Conservation (phyloP, 768 basidiomycete genomes). For the Thelephora aurantiotincta region DNA sequence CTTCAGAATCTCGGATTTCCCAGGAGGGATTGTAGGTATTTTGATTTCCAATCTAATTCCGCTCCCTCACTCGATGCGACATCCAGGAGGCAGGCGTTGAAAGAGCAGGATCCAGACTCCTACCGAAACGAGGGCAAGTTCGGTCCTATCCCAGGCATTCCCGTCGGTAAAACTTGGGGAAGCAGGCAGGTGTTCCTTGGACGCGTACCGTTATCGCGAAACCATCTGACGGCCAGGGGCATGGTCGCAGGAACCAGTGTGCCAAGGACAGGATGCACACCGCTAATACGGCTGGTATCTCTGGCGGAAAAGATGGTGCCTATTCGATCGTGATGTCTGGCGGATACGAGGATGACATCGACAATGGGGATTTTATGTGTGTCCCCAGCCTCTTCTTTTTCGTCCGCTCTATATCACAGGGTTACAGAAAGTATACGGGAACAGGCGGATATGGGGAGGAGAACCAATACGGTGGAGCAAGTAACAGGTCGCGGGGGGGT, state of each 20-base stretch:
- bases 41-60: too few species aligned
- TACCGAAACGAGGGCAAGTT: neutral
- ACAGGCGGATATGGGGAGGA: conserved; percentile 13
- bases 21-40: too few species aligned
- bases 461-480: conserved; percentile 5
- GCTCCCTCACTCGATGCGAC: too few species aligned
- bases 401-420: neutral
- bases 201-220: neutral
- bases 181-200: neutral
- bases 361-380: conserved; percentile 23
- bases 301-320: conserved; percentile 20
- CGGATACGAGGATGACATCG: conserved; percentile 28
- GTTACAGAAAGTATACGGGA: conserved; percentile 21
- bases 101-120: too few species aligned
- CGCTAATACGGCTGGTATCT: conserved; percentile 23
- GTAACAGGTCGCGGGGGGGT: neutral
- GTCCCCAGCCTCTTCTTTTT: conserved; percentile 3
- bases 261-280: conserved; percentile 20
- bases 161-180: neutral
- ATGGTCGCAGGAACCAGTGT: conserved; percentile 11
- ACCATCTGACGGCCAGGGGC: too few species aligned
- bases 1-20: too few species aligned
- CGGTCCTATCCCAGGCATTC: neutral
- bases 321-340: conserved; percentile 28
- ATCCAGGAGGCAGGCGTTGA: too few species aligned